Evolutionary conservation across 2,329 filamentous ascomycete genomes (phyloP).

Genomic region (Escovopsis sp.): DNA sequence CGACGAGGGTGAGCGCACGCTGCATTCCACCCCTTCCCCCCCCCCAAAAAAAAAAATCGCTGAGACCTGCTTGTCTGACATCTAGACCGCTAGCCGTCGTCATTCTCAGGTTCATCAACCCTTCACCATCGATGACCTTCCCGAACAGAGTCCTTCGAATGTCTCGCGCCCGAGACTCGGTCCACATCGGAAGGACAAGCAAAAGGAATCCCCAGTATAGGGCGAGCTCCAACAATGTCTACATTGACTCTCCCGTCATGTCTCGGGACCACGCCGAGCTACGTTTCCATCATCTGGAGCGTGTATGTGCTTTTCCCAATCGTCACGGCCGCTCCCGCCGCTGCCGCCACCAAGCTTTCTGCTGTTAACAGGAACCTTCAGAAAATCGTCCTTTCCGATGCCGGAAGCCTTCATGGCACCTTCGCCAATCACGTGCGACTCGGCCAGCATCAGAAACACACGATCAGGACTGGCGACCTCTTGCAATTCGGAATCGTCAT

Average conservation of each 20-base stretch:
- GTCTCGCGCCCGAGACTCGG: constrained; percentile 12
- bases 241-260: constrained; percentile 58
- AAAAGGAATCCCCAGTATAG: constrained; percentile 19
- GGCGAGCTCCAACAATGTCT: constrained; percentile 39
- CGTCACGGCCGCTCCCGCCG: too few species aligned
- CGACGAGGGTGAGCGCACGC: constrained; percentile 2
- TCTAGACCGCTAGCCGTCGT: constrained; percentile 14
- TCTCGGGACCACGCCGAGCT: constrained; percentile 51
- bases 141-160: constrained; percentile 17
- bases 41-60: too few species aligned
- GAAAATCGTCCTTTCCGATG: constrained; percentile 30
- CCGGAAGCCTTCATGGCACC: constrained; percentile 38
- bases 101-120: constrained; percentile 12
- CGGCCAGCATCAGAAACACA: constrained; percentile 4
- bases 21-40: constrained; percentile 1
- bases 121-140: constrained; percentile 9
- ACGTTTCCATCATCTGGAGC: constrained; percentile 23
- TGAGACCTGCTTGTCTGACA: too few species aligned
- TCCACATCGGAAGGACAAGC: constrained; percentile 29
- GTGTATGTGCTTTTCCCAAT: constrained; percentile 21
- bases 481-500: constrained; percentile 22
- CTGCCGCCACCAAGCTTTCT: too few species aligned
- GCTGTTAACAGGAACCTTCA: constrained; percentile 12
- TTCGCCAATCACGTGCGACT: constrained; percentile 23
- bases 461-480: constrained; percentile 15